These are phyloP conservation scores for Erysimum cheiri DNA, from an alignment of 441 rosid species.

Conservation along the genomic window DNA sequence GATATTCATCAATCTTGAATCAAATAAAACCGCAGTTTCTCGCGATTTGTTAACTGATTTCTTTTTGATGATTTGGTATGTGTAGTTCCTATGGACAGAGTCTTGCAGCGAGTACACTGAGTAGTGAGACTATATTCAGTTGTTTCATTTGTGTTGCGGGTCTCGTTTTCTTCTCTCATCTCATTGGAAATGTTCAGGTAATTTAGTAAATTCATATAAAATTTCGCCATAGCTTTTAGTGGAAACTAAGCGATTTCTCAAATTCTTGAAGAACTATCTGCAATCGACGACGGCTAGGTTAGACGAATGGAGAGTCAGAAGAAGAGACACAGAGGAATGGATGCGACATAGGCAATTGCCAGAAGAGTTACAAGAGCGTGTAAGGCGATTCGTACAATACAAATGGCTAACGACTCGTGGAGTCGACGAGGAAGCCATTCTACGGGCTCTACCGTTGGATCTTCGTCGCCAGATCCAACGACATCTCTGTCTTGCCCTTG, in stretches of 20 bases:
- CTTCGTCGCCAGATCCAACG: slow-evolving; percentile 78
- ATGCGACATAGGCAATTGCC: slow-evolving; percentile 93
- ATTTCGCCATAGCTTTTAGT: background rate
- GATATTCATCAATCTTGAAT: background rate
- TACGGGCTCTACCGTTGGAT: slow-evolving; percentile 72
- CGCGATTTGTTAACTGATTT: background rate
- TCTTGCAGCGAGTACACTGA: slow-evolving; percentile 67
- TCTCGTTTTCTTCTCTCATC: slow-evolving; percentile 80
- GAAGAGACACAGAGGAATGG: slow-evolving; percentile 96
- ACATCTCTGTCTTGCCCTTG: slow-evolving; percentile 84
- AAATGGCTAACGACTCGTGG: slow-evolving; percentile 88
- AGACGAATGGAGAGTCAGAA: slow-evolving; percentile 82
- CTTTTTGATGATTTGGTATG: slow-evolving; percentile 14
- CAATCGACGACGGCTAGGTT: slow-evolving; percentile 82
- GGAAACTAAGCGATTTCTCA: slow-evolving; percentile 8
- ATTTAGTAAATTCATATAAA: background rate
- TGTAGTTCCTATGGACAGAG: slow-evolving; percentile 85
- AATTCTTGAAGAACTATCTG: slow-evolving; percentile 63
- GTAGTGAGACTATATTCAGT: slow-evolving; percentile 71
- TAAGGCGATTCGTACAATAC: slow-evolving; percentile 81
- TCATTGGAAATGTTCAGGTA: slow-evolving; percentile 93
- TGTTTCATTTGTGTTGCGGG: slow-evolving; percentile 71
- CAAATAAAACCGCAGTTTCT: background rate
- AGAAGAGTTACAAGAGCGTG: slow-evolving; percentile 73
- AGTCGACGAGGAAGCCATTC: slow-evolving; percentile 80